Evolutionary conservation across 148 eudicot species (phyloP), one percentile per base, ranked within the genome.

Genomic region (Persicaria tinctoria): DNA sequence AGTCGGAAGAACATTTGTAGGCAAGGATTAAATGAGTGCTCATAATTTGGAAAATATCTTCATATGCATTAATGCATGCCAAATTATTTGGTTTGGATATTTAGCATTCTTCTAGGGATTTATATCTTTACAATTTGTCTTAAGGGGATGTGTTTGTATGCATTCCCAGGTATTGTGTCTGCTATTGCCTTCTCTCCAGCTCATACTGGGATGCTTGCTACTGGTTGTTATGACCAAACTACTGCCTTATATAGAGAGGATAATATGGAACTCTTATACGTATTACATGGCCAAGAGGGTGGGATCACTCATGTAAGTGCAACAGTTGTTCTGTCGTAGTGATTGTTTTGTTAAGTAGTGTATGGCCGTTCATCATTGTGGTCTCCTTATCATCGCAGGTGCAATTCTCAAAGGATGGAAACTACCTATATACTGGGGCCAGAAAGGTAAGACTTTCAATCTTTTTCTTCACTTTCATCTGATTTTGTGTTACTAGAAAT

Each of bases 211-310:
- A 80, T 95, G 96, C 82, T 95, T 79, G 99, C 99, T 53, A 87
- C 96, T 57, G 99, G 99, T 54, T 95, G 97, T 46, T 95, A 95
- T 82, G 86, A 83, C 83, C 93, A 84, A 79, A 87, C 92, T 50
- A 90, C 92, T 78, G 99, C 97, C 32, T 79, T 95, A 79, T 86
- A 87, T 72, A 83, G 88, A 79, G 99, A 92, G 80, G 99, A 92
- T 80, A 95, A 95, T 82, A 85, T 92, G 97, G 99, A 95, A 84
- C 87, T 83, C 66, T 78, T 95, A 78, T 95, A 95, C 81, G 81
- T 95, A 51, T 81, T 95, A 80, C 99, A 90, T 83, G 99, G 99
- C 83, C 99, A 92, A 83, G 96, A 95, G 83, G 97, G 99, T 16
- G 99, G 99, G 80, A 83, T 95, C 77, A 95, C 99, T 70, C 97